phyloP scores from a whole-genome alignment of 2,329 filamentous ascomycete genomes.

The Phoma sp. region DNA sequence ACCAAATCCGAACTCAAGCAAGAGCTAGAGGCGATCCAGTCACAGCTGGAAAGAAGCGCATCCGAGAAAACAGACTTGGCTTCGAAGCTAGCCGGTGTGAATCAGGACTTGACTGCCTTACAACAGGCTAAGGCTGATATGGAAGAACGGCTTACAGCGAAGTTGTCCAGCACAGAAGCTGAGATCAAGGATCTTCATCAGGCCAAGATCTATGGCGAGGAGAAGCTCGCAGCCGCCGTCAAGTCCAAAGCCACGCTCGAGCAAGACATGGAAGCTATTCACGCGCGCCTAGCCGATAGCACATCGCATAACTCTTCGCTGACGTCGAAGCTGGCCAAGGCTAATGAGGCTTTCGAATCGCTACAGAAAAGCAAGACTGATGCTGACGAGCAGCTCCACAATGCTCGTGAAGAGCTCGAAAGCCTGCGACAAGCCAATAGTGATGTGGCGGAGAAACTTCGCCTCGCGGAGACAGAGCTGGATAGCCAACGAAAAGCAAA shows the following conservation, averaged over 20 bases:
- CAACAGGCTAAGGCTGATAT: background rate
- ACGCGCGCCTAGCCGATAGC: background rate
- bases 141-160: constrained; percentile 5
- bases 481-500: background rate
- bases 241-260: constrained; percentile 1
- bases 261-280: background rate
- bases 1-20: constrained; percentile 5
- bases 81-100: background rate
- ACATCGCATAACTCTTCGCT: background rate
- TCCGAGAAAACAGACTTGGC: background rate
- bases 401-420: constrained; percentile 28
- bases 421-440: constrained; percentile 24
- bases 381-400: constrained; percentile 14
- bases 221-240: background rate
- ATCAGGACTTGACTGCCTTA: background rate
- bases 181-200: constrained; percentile 24
- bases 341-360: background rate
- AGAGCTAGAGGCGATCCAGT: background rate
- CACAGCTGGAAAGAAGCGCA: background rate
- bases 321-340: background rate
- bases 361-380: constrained; percentile 17
- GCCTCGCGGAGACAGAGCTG: background rate
- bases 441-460: constrained; percentile 6
- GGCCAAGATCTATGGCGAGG: constrained; percentile 17
- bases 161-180: constrained; percentile 25